These are phyloP conservation scores for Penicillium canescens DNA, from an alignment of 495 filamentous ascomycete species.

Conservation along the genomic window DNA sequence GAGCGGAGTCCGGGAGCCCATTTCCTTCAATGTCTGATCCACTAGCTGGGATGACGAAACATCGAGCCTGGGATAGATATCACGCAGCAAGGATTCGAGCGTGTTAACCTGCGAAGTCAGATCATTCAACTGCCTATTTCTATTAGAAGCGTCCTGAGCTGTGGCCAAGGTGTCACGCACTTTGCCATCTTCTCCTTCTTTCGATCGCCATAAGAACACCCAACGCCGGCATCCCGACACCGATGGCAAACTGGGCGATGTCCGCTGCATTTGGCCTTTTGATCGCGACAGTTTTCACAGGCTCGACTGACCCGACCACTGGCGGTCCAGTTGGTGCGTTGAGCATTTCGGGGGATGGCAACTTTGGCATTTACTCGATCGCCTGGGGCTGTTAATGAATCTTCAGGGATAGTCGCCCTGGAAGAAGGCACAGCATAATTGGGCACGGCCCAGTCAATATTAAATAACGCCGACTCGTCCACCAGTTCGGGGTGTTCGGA, in stretches of 20 bases:
- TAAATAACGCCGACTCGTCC: constrained; percentile 18
- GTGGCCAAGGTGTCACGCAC: constrained; percentile 35
- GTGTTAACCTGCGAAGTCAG: constrained; percentile 35
- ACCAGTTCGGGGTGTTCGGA: constrained; percentile 16
- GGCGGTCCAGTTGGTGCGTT: constrained; percentile 26
- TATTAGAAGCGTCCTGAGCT: constrained; percentile 26
- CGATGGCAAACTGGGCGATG: constrained; percentile 56
- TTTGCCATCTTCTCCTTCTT: constrained; percentile 60
- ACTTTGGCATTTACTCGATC: constrained; percentile 37
- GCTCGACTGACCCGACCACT: constrained; percentile 52
- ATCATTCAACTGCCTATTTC: constrained; percentile 39
- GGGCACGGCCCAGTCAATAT: constrained; percentile 19
- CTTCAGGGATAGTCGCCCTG: constrained; percentile 10
- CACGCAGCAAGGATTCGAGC: constrained; percentile 37
- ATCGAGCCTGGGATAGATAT: constrained; percentile 37
- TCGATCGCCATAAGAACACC: constrained; percentile 57
- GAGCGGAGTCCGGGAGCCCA: not conserved
- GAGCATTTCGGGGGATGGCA: constrained; percentile 36
- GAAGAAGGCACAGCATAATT: constrained; percentile 15
- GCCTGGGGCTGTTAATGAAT: constrained; percentile 8
- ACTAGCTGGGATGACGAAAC: constrained; percentile 34
- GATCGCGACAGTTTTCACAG: constrained; percentile 73
- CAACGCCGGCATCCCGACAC: constrained; percentile 52
- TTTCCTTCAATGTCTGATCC: constrained; percentile 30
- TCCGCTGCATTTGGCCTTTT: constrained; percentile 66